Conservation (phyloP, 2,329 filamentous ascomycete genomes). For the Balansia obtecta region DNA sequence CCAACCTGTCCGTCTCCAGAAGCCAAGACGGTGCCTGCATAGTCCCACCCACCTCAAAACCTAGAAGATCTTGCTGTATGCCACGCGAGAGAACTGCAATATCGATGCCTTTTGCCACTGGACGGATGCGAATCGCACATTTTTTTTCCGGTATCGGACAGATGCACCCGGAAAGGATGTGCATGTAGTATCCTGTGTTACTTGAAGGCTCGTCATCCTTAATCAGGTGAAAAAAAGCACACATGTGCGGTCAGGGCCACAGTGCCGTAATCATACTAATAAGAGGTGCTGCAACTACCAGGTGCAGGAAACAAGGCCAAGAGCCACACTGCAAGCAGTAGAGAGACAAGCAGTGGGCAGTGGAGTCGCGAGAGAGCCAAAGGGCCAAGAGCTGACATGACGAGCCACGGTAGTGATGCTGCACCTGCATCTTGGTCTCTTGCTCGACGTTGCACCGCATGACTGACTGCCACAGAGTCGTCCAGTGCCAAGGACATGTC, state of each 20-base stretch:
- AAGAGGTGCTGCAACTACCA: no score
- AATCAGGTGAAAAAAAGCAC: no score
- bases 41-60: conserved; percentile 4
- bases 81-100: not conserved
- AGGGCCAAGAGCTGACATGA: conserved; percentile 8
- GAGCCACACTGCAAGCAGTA: not conserved
- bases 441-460: conserved; percentile 10
- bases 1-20: not conserved
- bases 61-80: not conserved
- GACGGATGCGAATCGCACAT: not conserved
- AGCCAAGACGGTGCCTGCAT: conserved; percentile 7
- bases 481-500: not conserved
- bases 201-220: no score
- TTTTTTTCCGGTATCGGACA: no score
- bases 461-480: conserved; percentile 1
- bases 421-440: conserved; percentile 5
- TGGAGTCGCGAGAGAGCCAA: not conserved
- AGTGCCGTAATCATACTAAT: no score
- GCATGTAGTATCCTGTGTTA: no score
- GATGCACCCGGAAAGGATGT: no score
- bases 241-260: no score
- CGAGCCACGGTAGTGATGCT: conserved; percentile 6
- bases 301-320: not conserved
- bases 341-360: not conserved
- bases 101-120: not conserved